Conservation (phyloP, 2,329 filamentous ascomycete genomes). For the Clonostachys rhizophaga region DNA sequence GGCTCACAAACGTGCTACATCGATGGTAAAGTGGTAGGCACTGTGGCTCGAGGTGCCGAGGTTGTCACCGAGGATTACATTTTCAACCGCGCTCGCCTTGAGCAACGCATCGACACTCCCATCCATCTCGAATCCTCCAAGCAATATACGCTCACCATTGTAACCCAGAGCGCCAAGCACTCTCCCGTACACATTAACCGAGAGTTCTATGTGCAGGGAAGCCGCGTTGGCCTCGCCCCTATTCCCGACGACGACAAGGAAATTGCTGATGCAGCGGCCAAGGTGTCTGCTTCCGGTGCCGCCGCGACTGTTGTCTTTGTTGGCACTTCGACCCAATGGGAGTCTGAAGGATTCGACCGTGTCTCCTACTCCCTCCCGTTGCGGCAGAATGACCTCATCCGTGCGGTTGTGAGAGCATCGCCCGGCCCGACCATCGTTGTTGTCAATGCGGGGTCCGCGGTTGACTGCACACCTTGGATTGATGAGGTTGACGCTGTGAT, state of each 20-base stretch:
- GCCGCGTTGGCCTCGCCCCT: slow-evolving; percentile 18
- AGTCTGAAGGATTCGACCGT: slow-evolving; percentile 57
- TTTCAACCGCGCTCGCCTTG: too few relatives aligned
- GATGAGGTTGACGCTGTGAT: slow-evolving; percentile 49
- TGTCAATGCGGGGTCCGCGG: slow-evolving; percentile 57
- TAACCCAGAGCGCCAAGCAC: slow-evolving; percentile 11
- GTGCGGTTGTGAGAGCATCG: slow-evolving; percentile 49
- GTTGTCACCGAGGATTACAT: too few relatives aligned
- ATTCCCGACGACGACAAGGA: slow-evolving; percentile 19
- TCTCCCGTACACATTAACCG: slow-evolving; percentile 12
- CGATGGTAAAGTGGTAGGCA: too few relatives aligned
- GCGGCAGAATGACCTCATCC: slow-evolving; percentile 46
- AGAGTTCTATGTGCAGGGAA: slow-evolving; percentile 3
- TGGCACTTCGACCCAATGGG: slow-evolving; percentile 47
- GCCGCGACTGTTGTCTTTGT: slow-evolving; percentile 55
- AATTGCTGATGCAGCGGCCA: slow-evolving; percentile 35
- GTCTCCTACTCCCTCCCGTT: slow-evolving; percentile 64
- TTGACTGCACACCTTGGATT: slow-evolving; percentile 47
- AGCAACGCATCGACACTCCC: too few relatives aligned
- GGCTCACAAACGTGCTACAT: too few relatives aligned
- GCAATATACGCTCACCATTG: slow-evolving; percentile 10
- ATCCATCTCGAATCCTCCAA: slow-evolving; percentile 9
- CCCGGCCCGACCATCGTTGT: slow-evolving; percentile 51
- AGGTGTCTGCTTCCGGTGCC: slow-evolving; percentile 56
- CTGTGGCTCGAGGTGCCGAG: too few relatives aligned